phyloP scores from a whole-genome alignment of 2,329 filamentous ascomycete genomes.

The Hymenoscyphus infarciens region DNA sequence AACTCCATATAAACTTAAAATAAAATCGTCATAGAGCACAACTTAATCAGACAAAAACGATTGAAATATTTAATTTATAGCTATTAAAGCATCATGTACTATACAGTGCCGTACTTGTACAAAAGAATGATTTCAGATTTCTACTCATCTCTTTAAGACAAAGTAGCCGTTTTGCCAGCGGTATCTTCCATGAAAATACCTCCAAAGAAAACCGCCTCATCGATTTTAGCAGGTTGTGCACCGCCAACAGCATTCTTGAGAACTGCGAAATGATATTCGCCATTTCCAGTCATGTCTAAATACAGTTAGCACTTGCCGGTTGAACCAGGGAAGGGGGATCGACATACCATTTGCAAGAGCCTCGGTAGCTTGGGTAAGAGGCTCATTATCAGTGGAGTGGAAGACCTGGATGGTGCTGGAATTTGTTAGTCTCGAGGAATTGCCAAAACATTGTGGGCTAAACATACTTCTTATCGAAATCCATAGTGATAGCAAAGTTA shows the following conservation, averaged over 20 bases:
- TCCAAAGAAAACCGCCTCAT: constrained; percentile 49
- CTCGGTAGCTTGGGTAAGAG: constrained; percentile 45
- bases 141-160: constrained; percentile 16
- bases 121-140: neutral
- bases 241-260: constrained; percentile 53
- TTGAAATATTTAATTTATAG: neutral
- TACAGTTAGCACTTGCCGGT: constrained; percentile 41
- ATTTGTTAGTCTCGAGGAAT: neutral
- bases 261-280: constrained; percentile 58
- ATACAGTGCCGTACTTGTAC: neutral
- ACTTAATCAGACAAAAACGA: too few species aligned
- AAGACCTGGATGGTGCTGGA: constrained; percentile 51
- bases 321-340: neutral
- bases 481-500: constrained; percentile 56
- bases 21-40: too few species aligned
- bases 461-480: constrained; percentile 52
- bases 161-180: constrained; percentile 38
- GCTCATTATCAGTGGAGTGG: constrained; percentile 47
- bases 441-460: neutral
- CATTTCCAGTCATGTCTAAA: constrained; percentile 44
- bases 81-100: neutral
- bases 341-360: constrained; percentile 31
- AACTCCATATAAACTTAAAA: too few species aligned
- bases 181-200: constrained; percentile 52
- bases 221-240: constrained; percentile 40